phyloP scores from a whole-genome alignment of 352 stramenopile species.

The Lagenidium giganteum region DNA sequence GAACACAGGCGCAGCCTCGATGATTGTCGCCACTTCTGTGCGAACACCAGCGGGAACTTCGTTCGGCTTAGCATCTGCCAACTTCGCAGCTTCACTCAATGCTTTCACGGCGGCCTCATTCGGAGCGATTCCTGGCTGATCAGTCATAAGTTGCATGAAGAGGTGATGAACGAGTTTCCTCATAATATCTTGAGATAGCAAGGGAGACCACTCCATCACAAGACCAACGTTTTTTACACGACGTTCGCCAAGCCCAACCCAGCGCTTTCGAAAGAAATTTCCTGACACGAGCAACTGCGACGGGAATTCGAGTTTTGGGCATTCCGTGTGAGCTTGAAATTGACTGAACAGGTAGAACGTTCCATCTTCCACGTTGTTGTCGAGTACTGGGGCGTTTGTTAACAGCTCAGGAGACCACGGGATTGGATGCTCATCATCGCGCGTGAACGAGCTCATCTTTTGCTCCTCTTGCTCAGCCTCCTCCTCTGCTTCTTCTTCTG shows the following conservation, averaged over 20 bases:
- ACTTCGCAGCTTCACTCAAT: slow-evolving; percentile 17
- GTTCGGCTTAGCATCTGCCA: slow-evolving; percentile 14
- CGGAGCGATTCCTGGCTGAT: slow-evolving; percentile 28
- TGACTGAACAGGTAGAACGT: slow-evolving; percentile 76
- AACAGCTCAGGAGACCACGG: slow-evolving; percentile 64
- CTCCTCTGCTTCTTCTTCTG: slow-evolving; percentile 84
- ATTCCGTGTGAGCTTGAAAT: slow-evolving; percentile 75
- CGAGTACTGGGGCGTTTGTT: too few relatives aligned
- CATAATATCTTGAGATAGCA: slow-evolving; percentile 69
- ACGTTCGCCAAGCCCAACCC: slow-evolving; percentile 83
- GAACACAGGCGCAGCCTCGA: slow-evolving; percentile 59
- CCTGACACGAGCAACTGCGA: slow-evolving; percentile 66
- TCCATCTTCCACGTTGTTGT: slow-evolving; percentile 33
- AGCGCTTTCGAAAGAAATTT: slow-evolving; percentile 86
- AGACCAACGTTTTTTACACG: slow-evolving; percentile 87
- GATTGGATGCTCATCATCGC: slow-evolving; percentile 85
- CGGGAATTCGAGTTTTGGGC: slow-evolving; percentile 71
- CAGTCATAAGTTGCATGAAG: slow-evolving; percentile 46
- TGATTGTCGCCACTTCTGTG: slow-evolving; percentile 27
- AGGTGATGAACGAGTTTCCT: slow-evolving; percentile 57
- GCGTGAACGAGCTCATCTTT: slow-evolving; percentile 89
- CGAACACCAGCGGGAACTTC: slow-evolving; percentile 28
- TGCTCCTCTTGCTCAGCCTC: slow-evolving; percentile 89
- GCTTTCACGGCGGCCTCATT: slow-evolving; percentile 76
- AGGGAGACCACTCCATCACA: slow-evolving; percentile 83